Evolutionary conservation across 495 filamentous ascomycete genomes (phyloP).

Genomic region (Thozetella sp.): DNA sequence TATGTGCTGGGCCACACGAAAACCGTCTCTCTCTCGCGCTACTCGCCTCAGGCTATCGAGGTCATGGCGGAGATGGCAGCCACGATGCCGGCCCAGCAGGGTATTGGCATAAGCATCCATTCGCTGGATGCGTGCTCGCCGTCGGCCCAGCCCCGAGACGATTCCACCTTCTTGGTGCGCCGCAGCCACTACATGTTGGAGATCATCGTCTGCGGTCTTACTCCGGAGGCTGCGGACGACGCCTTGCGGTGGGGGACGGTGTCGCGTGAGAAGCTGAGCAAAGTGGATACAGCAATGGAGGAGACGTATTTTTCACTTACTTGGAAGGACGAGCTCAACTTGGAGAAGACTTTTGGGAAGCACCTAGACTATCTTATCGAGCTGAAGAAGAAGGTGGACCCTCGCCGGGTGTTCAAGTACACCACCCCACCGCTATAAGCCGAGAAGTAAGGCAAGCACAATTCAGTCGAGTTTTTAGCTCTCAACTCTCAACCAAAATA

Average conservation of each 20-base stretch:
- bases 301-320: slow-evolving; percentile 29
- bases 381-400: slow-evolving; percentile 33
- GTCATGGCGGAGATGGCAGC: slow-evolving; percentile 27
- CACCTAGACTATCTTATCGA: slow-evolving; percentile 15
- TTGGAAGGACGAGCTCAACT: slow-evolving; percentile 5
- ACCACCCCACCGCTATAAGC: slow-evolving; percentile 21
- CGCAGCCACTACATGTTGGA: slow-evolving; percentile 42
- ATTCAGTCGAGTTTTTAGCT: no score
- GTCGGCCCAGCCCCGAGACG: background rate
- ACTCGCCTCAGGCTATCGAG: slow-evolving; percentile 20
- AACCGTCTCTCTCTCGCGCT: slow-evolving; percentile 20
- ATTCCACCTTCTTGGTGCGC: slow-evolving; percentile 31
- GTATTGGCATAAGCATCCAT: slow-evolving; percentile 30
- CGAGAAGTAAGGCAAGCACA: background rate
- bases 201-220: slow-evolving; percentile 20
- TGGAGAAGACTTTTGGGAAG: slow-evolving; percentile 22
- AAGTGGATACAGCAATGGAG: slow-evolving; percentile 24
- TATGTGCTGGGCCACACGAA: slow-evolving; percentile 18
- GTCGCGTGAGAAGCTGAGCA: slow-evolving; percentile 13
- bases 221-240: background rate
- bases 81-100: slow-evolving; percentile 23
- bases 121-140: slow-evolving; percentile 24
- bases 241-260: slow-evolving; percentile 25
- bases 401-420: slow-evolving; percentile 29
- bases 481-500: no score